phyloP scores from a whole-genome alignment of 2,329 filamentous ascomycete species.

The Hypoxylon sp. region DNA sequence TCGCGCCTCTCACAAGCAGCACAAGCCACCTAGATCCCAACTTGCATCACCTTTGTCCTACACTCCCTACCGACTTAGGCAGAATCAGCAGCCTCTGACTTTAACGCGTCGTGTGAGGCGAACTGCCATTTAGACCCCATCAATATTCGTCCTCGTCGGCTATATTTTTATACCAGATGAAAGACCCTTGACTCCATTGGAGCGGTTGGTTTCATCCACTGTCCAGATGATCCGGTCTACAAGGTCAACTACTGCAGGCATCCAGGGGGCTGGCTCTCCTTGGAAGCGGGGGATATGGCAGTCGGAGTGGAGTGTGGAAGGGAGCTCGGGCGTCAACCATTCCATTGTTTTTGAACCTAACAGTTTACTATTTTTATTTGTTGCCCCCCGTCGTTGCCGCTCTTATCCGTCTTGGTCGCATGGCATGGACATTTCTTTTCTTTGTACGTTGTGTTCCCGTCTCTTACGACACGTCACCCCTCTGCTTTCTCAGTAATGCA shows the following conservation, averaged over 20 bases:
- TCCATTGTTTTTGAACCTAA: slow-evolving; percentile 28
- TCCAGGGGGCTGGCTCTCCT: slow-evolving; percentile 7
- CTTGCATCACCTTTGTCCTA: slow-evolving; percentile 38
- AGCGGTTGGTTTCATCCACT: slow-evolving; percentile 30
- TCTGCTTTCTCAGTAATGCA: slow-evolving; percentile 24
- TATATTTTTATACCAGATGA: slow-evolving; percentile 32
- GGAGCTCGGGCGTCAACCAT: slow-evolving; percentile 31
- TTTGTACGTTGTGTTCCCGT: slow-evolving; percentile 25
- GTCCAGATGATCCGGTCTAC: slow-evolving; percentile 30
- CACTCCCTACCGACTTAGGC: slow-evolving; percentile 35
- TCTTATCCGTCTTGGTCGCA: slow-evolving; percentile 33
- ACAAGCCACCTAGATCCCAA: slow-evolving; percentile 13
- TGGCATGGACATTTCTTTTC: slow-evolving; percentile 30
- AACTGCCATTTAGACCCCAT: slow-evolving; percentile 10
- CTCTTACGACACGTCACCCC: slow-evolving; percentile 15
- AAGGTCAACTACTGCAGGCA: slow-evolving; percentile 11
- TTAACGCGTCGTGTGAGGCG: slow-evolving; percentile 19
- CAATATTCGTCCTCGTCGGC: slow-evolving; percentile 23
- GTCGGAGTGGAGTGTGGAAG: slow-evolving; percentile 21
- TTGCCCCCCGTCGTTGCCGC: slow-evolving; percentile 27
- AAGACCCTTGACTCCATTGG: slow-evolving; percentile 26
- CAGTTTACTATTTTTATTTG: slow-evolving; percentile 24
- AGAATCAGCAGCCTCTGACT: slow-evolving; percentile 28
- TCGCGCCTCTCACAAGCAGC: slow-evolving; percentile 18
- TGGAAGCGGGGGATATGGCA: slow-evolving; percentile 30